Evolutionary conservation across 139 green algal genomes (phyloP).

Genomic region (Edaphochlamys debaryana): DNA sequence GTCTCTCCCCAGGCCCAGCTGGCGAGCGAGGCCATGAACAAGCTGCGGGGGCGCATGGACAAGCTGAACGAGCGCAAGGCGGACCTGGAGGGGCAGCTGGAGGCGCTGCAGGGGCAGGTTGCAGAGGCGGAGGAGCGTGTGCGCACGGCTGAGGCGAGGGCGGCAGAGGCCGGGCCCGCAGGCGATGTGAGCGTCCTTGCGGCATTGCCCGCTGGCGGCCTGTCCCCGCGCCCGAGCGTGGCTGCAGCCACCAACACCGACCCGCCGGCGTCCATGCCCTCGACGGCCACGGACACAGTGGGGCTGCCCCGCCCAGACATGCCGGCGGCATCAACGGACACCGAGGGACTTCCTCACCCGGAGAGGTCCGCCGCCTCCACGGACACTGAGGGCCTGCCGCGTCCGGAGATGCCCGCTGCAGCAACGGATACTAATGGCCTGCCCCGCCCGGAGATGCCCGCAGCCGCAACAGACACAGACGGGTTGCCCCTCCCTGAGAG

Average conservation of each 20-base stretch:
- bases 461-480: not conserved
- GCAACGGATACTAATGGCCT: not conserved
- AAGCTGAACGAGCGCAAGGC: constrained; percentile 4
- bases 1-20: not conserved
- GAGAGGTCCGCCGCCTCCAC: too few species aligned
- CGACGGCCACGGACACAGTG: not conserved
- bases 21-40: not conserved
- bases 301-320: not conserved
- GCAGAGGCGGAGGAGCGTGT: not conserved
- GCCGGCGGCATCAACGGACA: not conserved
- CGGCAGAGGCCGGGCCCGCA: too few species aligned
- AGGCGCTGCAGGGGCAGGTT: constrained; percentile 3
- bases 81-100: constrained; percentile 30
- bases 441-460: not conserved
- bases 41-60: constrained; percentile 11
- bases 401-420: too few species aligned
- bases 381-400: not conserved
- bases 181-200: too few species aligned
- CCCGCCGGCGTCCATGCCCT: too few species aligned
- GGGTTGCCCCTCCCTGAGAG: not conserved
- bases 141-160: too few species aligned
- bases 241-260: too few species aligned
- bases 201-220: too few species aligned
- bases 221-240: too few species aligned
- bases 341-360: not conserved